These are phyloP conservation scores for Aspergillus fructus DNA, from an alignment of 2,329 filamentous ascomycete genomes.

Conservation along the genomic window DNA sequence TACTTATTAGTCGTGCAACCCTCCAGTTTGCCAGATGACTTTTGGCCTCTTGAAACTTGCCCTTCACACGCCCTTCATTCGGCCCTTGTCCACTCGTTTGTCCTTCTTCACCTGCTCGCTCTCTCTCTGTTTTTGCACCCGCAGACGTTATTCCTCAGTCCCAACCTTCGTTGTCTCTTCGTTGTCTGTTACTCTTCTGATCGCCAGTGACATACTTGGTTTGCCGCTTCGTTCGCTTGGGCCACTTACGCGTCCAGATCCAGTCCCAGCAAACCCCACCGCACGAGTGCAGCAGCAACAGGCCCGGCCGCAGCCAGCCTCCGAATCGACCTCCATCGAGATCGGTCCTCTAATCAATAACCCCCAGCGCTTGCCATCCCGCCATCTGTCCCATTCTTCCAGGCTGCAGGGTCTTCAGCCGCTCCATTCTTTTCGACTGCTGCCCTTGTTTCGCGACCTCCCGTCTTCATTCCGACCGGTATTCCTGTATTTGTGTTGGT, in stretches of 20 bases:
- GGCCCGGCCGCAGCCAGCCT: constrained; percentile 15
- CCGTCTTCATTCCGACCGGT: background rate
- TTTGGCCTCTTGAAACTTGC: background rate
- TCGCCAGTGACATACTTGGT: background rate
- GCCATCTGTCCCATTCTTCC: constrained; percentile 2
- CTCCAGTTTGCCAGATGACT: constrained; percentile 1
- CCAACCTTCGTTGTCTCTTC: background rate
- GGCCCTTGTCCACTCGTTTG: constrained; percentile 1
- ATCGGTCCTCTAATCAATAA: constrained; percentile 14
- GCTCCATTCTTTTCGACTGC: constrained; percentile 11
- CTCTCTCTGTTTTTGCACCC: background rate
- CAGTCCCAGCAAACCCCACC: constrained; percentile 24
- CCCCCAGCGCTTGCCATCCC: constrained; percentile 11
- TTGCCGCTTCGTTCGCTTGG: constrained; percentile 14
- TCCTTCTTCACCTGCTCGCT: background rate
- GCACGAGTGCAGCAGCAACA: constrained; percentile 20
- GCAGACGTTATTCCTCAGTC: background rate
- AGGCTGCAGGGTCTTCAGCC: constrained; percentile 16
- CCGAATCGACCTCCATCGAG: constrained; percentile 10
- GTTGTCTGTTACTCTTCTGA: background rate
- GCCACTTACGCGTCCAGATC: constrained; percentile 26
- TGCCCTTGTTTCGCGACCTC: background rate
- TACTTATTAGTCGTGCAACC: constrained; percentile 12
- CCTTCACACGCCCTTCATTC: background rate
- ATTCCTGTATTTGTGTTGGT: constrained; percentile 15